Percentiles rank a stretch among this genome's conserved stretches.
phyloP scores from a whole-genome alignment of 2,329 filamentous ascomycete genomes.

The Metarhizium sp. region DNA sequence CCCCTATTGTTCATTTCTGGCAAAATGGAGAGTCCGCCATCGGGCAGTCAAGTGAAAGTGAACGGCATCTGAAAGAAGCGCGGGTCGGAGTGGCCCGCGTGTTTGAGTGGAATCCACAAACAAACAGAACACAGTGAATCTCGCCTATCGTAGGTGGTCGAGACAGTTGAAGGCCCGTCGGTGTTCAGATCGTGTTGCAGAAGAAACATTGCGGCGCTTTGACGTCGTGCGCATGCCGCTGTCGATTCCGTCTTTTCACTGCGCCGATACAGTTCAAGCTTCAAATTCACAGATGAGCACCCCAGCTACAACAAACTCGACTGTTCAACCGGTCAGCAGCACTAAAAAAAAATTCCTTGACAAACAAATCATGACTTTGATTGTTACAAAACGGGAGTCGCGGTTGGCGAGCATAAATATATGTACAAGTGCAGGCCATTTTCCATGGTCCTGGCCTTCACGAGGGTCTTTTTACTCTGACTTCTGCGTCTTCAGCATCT shows the following conservation, averaged over 20 bases:
- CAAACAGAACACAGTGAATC: neutral
- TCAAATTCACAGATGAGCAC: neutral
- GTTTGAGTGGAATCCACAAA: neutral
- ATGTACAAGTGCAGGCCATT: neutral
- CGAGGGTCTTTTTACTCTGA: neutral
- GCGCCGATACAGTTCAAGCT: neutral
- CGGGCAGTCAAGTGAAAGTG: neutral
- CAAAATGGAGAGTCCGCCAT: neutral
- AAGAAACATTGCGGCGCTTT: neutral
- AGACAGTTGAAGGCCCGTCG: neutral
- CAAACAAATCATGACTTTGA: neutral
- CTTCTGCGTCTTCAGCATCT: slow-evolving; percentile 51
- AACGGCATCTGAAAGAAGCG: neutral
- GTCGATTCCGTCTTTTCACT: neutral
- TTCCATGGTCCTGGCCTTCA: neutral
- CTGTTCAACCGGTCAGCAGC: too few relatives aligned
- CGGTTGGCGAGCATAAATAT: neutral
- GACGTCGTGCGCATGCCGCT: neutral
- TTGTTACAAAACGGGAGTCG: neutral
- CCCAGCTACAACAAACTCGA: too few relatives aligned
- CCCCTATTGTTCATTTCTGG: neutral
- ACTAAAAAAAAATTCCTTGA: too few relatives aligned
- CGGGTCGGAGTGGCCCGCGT: neutral
- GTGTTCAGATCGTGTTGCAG: too few relatives aligned
- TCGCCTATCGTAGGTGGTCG: neutral